Percentiles rank a stretch among this genome's conserved stretches.
These are phyloP conservation scores for Macrolepiota albuminosa DNA, from an alignment of 768 basidiomycete species.

Conservation along the genomic window DNA sequence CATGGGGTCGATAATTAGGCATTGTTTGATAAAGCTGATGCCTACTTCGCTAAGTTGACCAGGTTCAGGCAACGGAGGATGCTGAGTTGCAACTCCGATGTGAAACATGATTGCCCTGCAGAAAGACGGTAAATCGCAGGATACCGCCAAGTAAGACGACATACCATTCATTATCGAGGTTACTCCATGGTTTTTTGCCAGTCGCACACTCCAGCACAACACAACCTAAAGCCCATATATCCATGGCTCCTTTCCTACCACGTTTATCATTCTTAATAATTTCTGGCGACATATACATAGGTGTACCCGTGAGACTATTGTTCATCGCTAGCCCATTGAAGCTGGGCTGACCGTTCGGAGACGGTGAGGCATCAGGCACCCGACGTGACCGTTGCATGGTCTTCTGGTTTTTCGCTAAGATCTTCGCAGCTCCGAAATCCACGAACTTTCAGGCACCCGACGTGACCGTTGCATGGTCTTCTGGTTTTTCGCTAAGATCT, in stretches of 20 bases:
- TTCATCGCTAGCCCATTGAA: conserved; percentile 51
- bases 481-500: conserved; percentile 88
- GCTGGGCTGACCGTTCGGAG: conserved; percentile 25
- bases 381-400: conserved; percentile 75
- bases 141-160: conserved; percentile 12
- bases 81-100: conserved; percentile 94
- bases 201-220: conserved; percentile 97
- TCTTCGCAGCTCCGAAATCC: conserved; percentile 96
- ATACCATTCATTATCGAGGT: conserved; percentile 98
- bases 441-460: conserved; percentile 76
- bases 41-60: conserved; percentile 85
- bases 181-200: conserved; percentile 97
- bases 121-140: neutral
- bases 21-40: conserved; percentile 90
- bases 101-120: conserved; percentile 99
- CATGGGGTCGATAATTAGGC: conserved; percentile 83
- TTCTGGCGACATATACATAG: conserved; percentile 99
- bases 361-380: conserved; percentile 33
- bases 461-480: conserved; percentile 75
- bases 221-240: conserved; percentile 97
- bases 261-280: conserved; percentile 91
- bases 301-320: conserved; percentile 92
- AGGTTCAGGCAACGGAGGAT: conserved; percentile 91
- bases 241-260: conserved; percentile 92
- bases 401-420: conserved; percentile 85